These are phyloP conservation scores for Paramyrothecium sp. DNA, from an alignment of 2,329 filamentous ascomycete species.

Conservation along the genomic window DNA sequence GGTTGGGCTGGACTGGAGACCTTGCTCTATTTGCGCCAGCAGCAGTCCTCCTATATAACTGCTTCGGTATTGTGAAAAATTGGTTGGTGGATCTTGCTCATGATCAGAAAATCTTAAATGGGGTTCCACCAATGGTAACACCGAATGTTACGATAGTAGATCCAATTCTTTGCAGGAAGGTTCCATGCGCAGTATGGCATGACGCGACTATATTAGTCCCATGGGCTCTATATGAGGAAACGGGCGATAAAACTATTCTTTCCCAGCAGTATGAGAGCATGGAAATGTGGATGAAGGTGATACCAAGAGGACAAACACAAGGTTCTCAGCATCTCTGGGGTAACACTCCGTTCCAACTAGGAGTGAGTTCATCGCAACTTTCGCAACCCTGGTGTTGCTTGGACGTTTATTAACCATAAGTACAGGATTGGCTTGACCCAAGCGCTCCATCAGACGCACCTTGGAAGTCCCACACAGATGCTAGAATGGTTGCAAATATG, in stretches of 20 bases:
- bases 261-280: constrained; percentile 32
- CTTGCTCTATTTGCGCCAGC: constrained; percentile 46
- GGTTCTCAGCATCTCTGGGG: neutral
- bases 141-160: neutral
- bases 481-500: constrained; percentile 37
- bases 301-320: neutral
- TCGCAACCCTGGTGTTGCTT: no score
- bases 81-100: constrained; percentile 7
- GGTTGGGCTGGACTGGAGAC: constrained; percentile 51
- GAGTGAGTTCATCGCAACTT: neutral
- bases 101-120: neutral
- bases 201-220: constrained; percentile 35
- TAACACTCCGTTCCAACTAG: constrained; percentile 27
- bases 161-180: neutral
- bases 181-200: constrained; percentile 31
- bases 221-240: constrained; percentile 33
- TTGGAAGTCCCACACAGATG: constrained; percentile 31
- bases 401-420: no score
- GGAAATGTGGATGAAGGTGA: constrained; percentile 31
- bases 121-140: neutral
- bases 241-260: constrained; percentile 31
- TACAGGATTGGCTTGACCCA: constrained; percentile 45
- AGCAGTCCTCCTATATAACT: constrained; percentile 52
- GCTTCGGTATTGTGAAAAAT: constrained; percentile 45
- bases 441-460: constrained; percentile 34